Evolutionary conservation across 805 yeast genomes (phyloP), one percentile per base, ranked within the genome.

Genomic region (Kodamaea kaohsiungensis): DNA sequence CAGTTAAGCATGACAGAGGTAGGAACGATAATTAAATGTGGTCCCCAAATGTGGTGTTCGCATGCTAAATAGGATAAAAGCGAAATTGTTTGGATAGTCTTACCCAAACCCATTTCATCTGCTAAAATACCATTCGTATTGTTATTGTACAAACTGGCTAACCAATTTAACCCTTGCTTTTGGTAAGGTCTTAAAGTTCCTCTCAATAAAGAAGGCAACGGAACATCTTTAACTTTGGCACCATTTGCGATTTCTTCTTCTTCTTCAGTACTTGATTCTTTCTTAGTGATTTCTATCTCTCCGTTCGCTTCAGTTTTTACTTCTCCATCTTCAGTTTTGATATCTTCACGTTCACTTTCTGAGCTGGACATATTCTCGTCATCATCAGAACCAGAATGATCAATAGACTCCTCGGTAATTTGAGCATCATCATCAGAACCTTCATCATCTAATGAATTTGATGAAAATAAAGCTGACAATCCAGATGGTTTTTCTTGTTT

Each of bases 21-120:
- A 3, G 99, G 99, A 3, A 95, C 99, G 56, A 95, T 86, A 71
- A 95, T 92, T 52, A 95, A 75, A 75, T 95, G 99, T 0, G 99
- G 99, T 0, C 99, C 99, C 99, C 99, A 95, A 15, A 87, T 83
- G 55, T 89, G 88, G 64, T 92, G 92, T 62, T 88, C 96, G 63
- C 97, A 91, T 0, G 99, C 99, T 51, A 95, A 75, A 67, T 92
- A 92, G 0, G 96, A 79, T 16, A 95, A 72, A 43, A 95, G 71
- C 0, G 98, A 83, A 51, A 95, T 95, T 0, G 99, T 95, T 68
- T 95, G 99, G 55, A 95, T 93, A 0, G 99, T 95, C 67, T 95
- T 95, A 60, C 96, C 99, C 43, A 95, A 79, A 53, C 99, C 99
- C 99, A 95, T 95, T 68, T 95, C 99, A 70, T 95, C 99, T 1